phyloP scores from a whole-genome alignment of 2,329 filamentous ascomycete species.

The Chrysoporthe cubensis region DNA sequence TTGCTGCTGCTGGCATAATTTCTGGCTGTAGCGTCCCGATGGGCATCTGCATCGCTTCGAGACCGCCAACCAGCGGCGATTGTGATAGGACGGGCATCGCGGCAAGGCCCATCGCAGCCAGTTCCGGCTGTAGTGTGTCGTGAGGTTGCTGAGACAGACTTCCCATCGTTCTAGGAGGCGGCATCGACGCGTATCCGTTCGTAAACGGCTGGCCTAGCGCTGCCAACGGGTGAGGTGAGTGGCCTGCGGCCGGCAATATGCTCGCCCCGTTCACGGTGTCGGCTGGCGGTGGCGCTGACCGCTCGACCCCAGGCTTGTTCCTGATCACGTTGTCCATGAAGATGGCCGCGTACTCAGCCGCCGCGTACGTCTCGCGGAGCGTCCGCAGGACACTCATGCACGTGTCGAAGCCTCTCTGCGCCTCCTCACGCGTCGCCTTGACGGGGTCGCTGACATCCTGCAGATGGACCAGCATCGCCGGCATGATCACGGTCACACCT shows the following conservation, averaged over 20 bases:
- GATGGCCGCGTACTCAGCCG: constrained; percentile 93
- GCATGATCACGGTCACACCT: constrained; percentile 86
- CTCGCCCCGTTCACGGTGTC: background rate
- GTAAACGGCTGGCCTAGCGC: background rate
- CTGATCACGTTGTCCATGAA: constrained; percentile 68
- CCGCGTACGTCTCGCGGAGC: constrained; percentile 85
- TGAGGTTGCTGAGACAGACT: background rate
- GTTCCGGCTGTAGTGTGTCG: constrained; percentile 7
- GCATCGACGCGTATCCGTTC: background rate
- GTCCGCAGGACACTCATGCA: constrained; percentile 92
- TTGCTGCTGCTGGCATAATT: background rate
- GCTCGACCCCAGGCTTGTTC: constrained; percentile 15
- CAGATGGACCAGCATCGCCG: constrained; percentile 91
- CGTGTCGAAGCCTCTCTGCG: constrained; percentile 80
- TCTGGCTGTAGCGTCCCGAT: background rate
- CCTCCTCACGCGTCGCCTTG: constrained; percentile 70
- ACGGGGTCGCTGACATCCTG: constrained; percentile 88
- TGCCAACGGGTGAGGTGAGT: background rate
- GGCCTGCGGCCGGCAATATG: constrained; percentile 7
- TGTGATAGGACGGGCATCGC: constrained; percentile 6
- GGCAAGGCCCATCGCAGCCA: constrained; percentile 13
- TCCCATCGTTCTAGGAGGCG: background rate
- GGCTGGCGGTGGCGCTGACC: background rate
- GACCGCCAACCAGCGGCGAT: background rate
- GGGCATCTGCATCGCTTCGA: constrained; percentile 7